Evolutionary conservation across 1,284 basidiomycete genomes (phyloP), one percentile per base, ranked within the genome.

Genomic region (Macrocystidia cucumis): DNA sequence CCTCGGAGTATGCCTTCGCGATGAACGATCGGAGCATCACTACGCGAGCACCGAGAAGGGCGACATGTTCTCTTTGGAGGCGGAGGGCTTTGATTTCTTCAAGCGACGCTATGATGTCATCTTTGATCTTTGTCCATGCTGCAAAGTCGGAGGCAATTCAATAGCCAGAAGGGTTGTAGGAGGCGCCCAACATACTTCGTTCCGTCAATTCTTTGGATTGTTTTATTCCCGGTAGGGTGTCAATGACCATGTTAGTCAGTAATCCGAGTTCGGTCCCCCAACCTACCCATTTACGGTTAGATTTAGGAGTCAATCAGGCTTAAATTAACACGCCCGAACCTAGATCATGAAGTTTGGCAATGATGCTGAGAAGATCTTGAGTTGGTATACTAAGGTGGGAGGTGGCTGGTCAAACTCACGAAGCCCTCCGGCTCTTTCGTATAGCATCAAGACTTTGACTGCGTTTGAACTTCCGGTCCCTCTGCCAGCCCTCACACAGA

Each of bases 71-170:
- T 12, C 13, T 12, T 14, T 26, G 20, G 3, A 43, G 34, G 12
- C 25, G 30, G 18, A 12, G 12, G 8, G 7, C 27, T 20, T 26
- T 35, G n/a, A 19, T 24, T 6, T 21, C 9, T 37, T 43, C 25
- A 1, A 41, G 20, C 9, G 18, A 26, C 8, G 22, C 26, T 2
- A 34, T 34, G 3, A 37, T 25, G 4, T 18, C n/a, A 3, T 22
- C 11, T 5, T 30, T 25, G 7, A 43, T 32, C n/a, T 34, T 31
- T 9, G n/a, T 16, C 41, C 39, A 41, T 21, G 18, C 39, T 43
- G 21, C n/a, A n/a, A 8, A 25, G 5, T 9, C 4, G 28, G 13
- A 25, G 35, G 25, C 19, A 13, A 35, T 9, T 17, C 11, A 13
- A 8, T 9, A 5, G 4, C 12, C 8, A 12, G 14, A 8, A 3